Percentiles rank a stretch among this genome's conserved stretches.
These are phyloP conservation scores for Clitopilus passeckerianus DNA, from an alignment of 768 basidiomycete species.

Conservation along the genomic window DNA sequence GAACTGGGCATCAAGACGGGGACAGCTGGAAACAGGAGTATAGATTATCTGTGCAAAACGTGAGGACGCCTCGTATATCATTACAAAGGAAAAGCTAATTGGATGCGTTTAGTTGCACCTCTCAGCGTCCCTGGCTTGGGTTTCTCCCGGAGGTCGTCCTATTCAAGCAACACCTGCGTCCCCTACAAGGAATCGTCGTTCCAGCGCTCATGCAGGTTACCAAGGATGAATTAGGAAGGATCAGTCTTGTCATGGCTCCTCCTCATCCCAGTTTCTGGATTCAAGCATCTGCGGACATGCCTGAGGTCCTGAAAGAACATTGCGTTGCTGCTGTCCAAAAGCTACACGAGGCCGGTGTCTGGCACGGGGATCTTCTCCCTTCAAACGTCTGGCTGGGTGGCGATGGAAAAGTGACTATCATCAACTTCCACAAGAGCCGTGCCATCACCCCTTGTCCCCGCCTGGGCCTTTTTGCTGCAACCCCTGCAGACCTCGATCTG, in stretches of 20 bases:
- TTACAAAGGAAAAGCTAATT: not conserved
- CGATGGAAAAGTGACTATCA: slow-evolving; percentile 47
- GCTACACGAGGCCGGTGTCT: slow-evolving; percentile 41
- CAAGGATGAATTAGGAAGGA: slow-evolving; percentile 20
- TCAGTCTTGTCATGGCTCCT: slow-evolving; percentile 44
- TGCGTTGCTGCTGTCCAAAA: slow-evolving; percentile 46
- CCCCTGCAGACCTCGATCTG: slow-evolving; percentile 33
- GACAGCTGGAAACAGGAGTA: slow-evolving; percentile 5
- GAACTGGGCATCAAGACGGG: slow-evolving; percentile 8
- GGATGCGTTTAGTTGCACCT: not conserved
- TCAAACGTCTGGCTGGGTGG: slow-evolving; percentile 52
- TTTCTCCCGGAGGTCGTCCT: slow-evolving; percentile 29
- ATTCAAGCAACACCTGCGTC: slow-evolving; percentile 43
- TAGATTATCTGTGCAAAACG: slow-evolving; percentile 12
- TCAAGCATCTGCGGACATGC: slow-evolving; percentile 56
- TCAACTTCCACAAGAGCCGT: slow-evolving; percentile 46
- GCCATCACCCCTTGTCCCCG: slow-evolving; percentile 16
- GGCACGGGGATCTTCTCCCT: slow-evolving; percentile 42
- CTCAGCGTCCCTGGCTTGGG: not conserved
- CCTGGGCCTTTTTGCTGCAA: slow-evolving; percentile 27
- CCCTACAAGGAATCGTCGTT: slow-evolving; percentile 48
- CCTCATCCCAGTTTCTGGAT: slow-evolving; percentile 61
- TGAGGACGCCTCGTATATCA: not conserved
- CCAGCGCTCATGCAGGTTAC: slow-evolving; percentile 37
- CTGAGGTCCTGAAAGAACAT: slow-evolving; percentile 43